Evolutionary conservation across 2,329 filamentous ascomycete genomes (phyloP), one percentile per base, ranked within the genome.

Genomic region (Cladosporium sp.): DNA sequence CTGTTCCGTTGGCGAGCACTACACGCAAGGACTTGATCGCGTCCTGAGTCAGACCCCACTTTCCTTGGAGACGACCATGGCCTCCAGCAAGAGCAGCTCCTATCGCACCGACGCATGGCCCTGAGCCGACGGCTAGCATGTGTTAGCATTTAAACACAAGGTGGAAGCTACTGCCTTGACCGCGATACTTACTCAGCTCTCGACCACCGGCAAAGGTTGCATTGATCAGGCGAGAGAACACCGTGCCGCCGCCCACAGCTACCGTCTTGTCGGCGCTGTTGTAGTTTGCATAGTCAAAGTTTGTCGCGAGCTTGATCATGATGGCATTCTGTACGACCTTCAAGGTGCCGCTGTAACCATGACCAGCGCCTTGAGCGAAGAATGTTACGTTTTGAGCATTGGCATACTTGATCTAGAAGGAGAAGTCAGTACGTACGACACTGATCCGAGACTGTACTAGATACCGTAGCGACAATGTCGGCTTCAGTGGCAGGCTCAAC

Each of bases 281-380:
- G 34, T 56, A 39, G 15, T 20, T 44, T 7, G 39, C 55, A 45
- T 52, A 54, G 13, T 58, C 48, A 56, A 58, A 58, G 25, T 58
- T 45, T n/a, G 42, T 52, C 48, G 58, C 56, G 34, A 60, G 58
- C 42, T 60, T 60, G 48, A 60, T 60, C 58, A 60, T 44, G 25
- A 58, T 40, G 15, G 45, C 58, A 34, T 60, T 58, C 25, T 60
- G 58, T 13, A 60, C 36, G 13, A 39, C 19, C n/a, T 45, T 10
- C 10, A 60, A 32, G 9, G 45, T 58, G 12, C 32, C 24, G 9
- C 24, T 35, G 39, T 60, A 60, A 13, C 58, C 58, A 48, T 60
- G 58, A n/a, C 56, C 51, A 8, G 52, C 57, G 15, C 34, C 39
- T 45, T 59, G 39, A 24, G 51, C 57, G n/a, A 59, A 52, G 22